A percentile compares a stretch with the other conserved stretches of the same genome.
Evolutionary conservation across 768 basidiomycete genomes (phyloP).

Genomic region (Pleurotus platypus): DNA sequence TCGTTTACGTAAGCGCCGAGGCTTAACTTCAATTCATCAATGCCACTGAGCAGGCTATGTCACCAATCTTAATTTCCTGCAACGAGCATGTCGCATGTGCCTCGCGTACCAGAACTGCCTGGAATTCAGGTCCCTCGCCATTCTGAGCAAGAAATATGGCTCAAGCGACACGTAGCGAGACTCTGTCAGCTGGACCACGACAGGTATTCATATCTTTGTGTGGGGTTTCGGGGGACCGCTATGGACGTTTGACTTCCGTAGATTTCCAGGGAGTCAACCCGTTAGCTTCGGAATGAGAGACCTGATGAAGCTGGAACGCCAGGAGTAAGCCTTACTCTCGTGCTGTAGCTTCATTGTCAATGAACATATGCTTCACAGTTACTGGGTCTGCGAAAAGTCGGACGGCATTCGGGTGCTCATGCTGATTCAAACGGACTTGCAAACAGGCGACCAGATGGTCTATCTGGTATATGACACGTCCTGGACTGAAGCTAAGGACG

Average conservation of each 20-base stretch:
- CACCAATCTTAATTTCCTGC: not conserved
- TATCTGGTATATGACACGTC: constrained; percentile 61
- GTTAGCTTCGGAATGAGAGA: constrained; percentile 79
- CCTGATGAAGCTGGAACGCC: constrained; percentile 70
- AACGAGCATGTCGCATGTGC: not conserved
- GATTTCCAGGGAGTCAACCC: constrained; percentile 96
- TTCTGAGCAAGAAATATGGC: constrained; percentile 63
- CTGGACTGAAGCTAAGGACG: not conserved
- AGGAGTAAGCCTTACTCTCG: constrained; percentile 55
- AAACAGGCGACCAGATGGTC: constrained; percentile 50
- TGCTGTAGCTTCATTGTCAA: not conserved
- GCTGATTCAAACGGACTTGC: constrained; percentile 61
- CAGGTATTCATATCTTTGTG: constrained; percentile 39
- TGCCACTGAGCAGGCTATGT: too few relatives aligned
- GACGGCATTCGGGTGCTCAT: constrained; percentile 92
- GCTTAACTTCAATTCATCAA: too few relatives aligned
- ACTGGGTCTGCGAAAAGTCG: constrained; percentile 99
- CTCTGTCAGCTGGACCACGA: constrained; percentile 65
- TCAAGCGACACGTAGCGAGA: constrained; percentile 57
- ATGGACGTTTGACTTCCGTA: constrained; percentile 23
- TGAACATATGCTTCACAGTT: constrained; percentile 45
- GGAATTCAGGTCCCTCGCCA: constrained; percentile 50
- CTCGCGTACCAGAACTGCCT: constrained; percentile 66
- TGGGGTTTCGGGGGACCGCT: not conserved
- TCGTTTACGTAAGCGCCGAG: too few relatives aligned